phyloP scores from a whole-genome alignment of 1,139 yeast genomes.

The Yamadazyma mexicana region DNA sequence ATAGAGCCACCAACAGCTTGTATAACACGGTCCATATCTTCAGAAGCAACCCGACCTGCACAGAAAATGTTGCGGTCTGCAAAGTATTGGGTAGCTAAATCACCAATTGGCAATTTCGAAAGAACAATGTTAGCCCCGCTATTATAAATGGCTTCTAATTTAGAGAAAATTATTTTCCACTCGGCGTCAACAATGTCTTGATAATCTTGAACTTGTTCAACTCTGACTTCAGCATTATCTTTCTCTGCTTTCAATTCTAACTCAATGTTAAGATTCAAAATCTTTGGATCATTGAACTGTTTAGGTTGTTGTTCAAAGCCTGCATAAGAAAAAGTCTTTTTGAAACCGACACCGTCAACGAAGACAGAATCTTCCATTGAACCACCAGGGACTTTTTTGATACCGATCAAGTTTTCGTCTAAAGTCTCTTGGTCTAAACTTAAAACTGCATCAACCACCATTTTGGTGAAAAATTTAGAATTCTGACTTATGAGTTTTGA shows the following conservation, averaged over 20 bases:
- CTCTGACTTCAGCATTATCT: slow-evolving; percentile 99
- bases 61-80: slow-evolving; percentile 96
- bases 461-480: slow-evolving; percentile 84
- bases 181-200: slow-evolving; percentile 98
- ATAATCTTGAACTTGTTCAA: slow-evolving; percentile 89
- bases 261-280: slow-evolving; percentile 85
- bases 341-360: slow-evolving; percentile 94
- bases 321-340: slow-evolving; percentile 94
- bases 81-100: slow-evolving; percentile 94
- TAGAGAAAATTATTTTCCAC: slow-evolving; percentile 89
- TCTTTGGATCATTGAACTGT: slow-evolving; percentile 72
- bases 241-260: slow-evolving; percentile 96
- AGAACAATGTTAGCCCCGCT: slow-evolving; percentile 92
- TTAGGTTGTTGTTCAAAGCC: slow-evolving; percentile 99
- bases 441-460: slow-evolving; percentile 95
- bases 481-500: slow-evolving; percentile 89
- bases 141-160: slow-evolving; percentile 76
- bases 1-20: slow-evolving; percentile 93
- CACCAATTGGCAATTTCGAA: slow-evolving; percentile 96
- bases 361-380: slow-evolving; percentile 90
- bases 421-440: slow-evolving; percentile 81
- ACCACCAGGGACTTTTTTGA: slow-evolving; percentile 95
- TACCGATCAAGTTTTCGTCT: slow-evolving; percentile 89
- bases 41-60: slow-evolving; percentile 90
- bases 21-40: slow-evolving; percentile 90